These are phyloP conservation scores for Gastrolobium villosum DNA, from an alignment of 306 rosid species.

Conservation along the genomic window DNA sequence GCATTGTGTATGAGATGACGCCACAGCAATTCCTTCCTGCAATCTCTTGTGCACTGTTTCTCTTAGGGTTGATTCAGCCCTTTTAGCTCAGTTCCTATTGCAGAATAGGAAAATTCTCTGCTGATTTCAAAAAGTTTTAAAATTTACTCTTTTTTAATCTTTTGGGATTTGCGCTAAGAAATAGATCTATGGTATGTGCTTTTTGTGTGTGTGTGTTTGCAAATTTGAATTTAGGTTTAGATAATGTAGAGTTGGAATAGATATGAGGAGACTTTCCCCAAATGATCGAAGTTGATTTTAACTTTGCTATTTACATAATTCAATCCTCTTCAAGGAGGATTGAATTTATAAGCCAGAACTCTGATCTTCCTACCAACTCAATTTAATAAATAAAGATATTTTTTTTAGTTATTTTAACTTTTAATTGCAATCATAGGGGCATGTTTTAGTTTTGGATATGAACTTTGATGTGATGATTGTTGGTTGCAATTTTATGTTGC, in stretches of 20 bases:
- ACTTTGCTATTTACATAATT: constrained; percentile 39
- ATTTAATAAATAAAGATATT: not conserved
- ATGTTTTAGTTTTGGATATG: not conserved
- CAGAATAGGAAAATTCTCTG: constrained; percentile 47
- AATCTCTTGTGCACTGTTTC: constrained; percentile 36
- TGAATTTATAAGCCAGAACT: constrained; percentile 47
- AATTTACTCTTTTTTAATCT: not conserved
- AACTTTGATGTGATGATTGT: not conserved
- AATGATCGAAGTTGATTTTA: constrained; percentile 60
- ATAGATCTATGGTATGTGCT: not conserved
- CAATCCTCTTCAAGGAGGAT: not conserved
- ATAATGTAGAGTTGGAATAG: constrained; percentile 23
- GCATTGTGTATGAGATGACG: constrained; percentile 76
- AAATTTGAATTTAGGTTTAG: not conserved
- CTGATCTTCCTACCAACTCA: constrained; percentile 41
- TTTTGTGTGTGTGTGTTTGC: not conserved
- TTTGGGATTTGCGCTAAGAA: not conserved
- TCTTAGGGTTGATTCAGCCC: not conserved
- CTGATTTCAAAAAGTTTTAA: not conserved
- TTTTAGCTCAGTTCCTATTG: constrained; percentile 43
- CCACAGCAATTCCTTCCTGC: constrained; percentile 62
- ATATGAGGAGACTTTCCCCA: constrained; percentile 54
- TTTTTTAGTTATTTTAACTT: not conserved
- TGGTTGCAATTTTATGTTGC: not conserved
- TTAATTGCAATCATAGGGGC: not conserved